Evolutionary conservation across 768 basidiomycete species (phyloP).

Genomic region (Xerocomus brunneocitrinus): DNA sequence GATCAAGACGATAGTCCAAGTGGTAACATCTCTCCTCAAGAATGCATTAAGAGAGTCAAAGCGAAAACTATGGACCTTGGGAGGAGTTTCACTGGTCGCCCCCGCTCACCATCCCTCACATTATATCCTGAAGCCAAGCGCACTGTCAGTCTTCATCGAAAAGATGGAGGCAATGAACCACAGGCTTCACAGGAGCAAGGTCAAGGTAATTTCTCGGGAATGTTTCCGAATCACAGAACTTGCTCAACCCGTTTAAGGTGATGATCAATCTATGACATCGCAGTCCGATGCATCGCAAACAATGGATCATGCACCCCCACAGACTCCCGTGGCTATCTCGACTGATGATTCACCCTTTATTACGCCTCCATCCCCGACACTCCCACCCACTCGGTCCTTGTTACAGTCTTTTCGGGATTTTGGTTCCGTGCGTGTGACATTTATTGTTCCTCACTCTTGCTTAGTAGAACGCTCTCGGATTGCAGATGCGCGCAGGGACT

Average conservation of each 20-base stretch:
- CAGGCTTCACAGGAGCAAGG: conserved; percentile 19
- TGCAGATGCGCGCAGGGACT: conserved; percentile 80
- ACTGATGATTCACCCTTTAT: conserved; percentile 65
- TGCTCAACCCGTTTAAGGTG: conserved; percentile 12
- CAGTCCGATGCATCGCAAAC: conserved; percentile 15
- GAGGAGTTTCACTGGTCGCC: conserved; percentile 47
- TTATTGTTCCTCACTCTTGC: not conserved
- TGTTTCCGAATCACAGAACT: conserved; percentile 3
- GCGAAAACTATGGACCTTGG: conserved; percentile 62
- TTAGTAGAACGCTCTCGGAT: conserved; percentile 4
- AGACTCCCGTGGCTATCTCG: conserved; percentile 9
- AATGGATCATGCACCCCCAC: conserved; percentile 2
- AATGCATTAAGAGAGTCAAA: conserved; percentile 51
- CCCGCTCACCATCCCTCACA: conserved; percentile 27
- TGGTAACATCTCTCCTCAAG: conserved; percentile 31
- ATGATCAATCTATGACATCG: conserved; percentile 15
- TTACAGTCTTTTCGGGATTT: conserved; percentile 57
- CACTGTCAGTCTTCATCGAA: conserved; percentile 52
- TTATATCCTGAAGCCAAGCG: conserved; percentile 42
- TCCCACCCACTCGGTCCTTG: conserved; percentile 40
- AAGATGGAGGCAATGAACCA: conserved; percentile 44
- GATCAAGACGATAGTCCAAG: conserved; percentile 25
- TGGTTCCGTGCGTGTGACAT: conserved; percentile 54
- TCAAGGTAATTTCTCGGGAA: conserved; percentile 26
- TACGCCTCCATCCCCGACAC: conserved; percentile 63